Base-by-base conservation (phyloP, 2,329 filamentous ascomycete species). In the Sclerotinia glacialis region DNA sequence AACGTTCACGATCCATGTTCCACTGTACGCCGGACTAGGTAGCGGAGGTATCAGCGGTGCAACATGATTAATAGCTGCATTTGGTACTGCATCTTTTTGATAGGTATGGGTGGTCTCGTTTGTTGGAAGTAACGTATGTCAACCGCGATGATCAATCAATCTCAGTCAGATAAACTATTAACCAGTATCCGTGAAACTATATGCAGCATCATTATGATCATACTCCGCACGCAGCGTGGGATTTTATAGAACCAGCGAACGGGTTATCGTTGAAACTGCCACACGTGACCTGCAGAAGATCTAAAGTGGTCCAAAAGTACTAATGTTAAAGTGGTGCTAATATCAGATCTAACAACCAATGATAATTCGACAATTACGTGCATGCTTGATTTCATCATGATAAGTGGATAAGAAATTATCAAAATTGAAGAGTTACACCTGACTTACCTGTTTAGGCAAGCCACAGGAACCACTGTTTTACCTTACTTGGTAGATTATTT, bases 281-380 rank as follows among this genome's bases (percentile, higher is more conserved):
- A 42, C 42, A 59, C 46, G 42, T 34, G 47, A 47, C 42, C n/a
- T 59, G 52, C 52, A 54, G 21, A 54, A 31, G 11, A 53, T 28
- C 50, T n/a, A n/a, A 47, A 47, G 5, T 3, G 12, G 18, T 58
- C 34, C 11, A 21, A 46, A 31, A 59, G 34, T 14, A 21, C 3
- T n/a, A 31, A 54, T 37, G 52, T 9, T 14, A n/a, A 12, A n/a
- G 21, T 23, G 31, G 52, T 21, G 34, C 14, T 18, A 9, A 14
- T 9, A 40, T 18, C 6, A 16, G 5, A 9, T 3, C 1, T 2
- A 3, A 4, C 18, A n/a, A 8, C 58, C 58, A 61, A 61, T 49
- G 28, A 61, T 1, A 26, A 21, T 21, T 14, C 3, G 2, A 21
- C 7, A 4, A 49, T 61, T 49, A 61, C 46, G 18, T 49, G 58